Evolutionary conservation across 768 basidiomycete genomes (phyloP).

Genomic region (Stropharia rugosoannulata): DNA sequence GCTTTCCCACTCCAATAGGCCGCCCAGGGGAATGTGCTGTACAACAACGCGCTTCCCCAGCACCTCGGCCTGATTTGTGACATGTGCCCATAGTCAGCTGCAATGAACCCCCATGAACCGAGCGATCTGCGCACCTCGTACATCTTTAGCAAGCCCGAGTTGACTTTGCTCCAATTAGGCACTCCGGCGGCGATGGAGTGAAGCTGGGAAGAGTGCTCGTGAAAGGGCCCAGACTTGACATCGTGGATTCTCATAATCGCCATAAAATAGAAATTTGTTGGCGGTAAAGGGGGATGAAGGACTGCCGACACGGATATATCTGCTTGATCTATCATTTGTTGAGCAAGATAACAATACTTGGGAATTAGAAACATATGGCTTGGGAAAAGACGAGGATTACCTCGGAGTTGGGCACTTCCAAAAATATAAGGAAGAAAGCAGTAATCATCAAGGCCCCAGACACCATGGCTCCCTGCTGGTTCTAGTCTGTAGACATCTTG

Average conservation of each 20-base stretch:
- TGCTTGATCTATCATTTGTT: conserved; percentile 48
- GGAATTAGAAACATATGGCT: conserved; percentile 1
- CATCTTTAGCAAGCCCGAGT: conserved; percentile 92
- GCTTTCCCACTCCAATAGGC: conserved; percentile 67
- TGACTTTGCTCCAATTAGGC: conserved; percentile 88
- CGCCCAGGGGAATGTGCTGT: conserved; percentile 88
- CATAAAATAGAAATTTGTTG: conserved; percentile 80
- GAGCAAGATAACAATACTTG: conserved; percentile 5
- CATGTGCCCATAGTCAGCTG: background rate
- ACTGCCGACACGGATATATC: conserved; percentile 64
- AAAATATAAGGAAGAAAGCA: conserved; percentile 88
- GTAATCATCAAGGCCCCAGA: conserved; percentile 97
- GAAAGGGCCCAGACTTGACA: conserved; percentile 86
- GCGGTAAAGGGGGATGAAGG: conserved; percentile 54
- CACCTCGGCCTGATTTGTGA: conserved; percentile 70
- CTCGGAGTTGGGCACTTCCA: conserved; percentile 87
- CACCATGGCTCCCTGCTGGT: conserved; percentile 96
- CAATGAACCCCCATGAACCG: conserved; percentile 2
- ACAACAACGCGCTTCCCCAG: conserved; percentile 94
- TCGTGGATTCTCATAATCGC: conserved; percentile 75
- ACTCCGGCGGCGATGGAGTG: conserved; percentile 87
- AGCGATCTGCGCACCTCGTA: conserved; percentile 63
- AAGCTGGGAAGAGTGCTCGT: conserved; percentile 90
- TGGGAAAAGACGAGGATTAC: conserved; percentile 31
- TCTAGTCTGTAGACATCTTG: conserved; percentile 91